Evolutionary conservation across 495 filamentous ascomycete species (phyloP), one percentile per base, ranked within the genome.

Genomic region (Aspergillus conjunctus): DNA sequence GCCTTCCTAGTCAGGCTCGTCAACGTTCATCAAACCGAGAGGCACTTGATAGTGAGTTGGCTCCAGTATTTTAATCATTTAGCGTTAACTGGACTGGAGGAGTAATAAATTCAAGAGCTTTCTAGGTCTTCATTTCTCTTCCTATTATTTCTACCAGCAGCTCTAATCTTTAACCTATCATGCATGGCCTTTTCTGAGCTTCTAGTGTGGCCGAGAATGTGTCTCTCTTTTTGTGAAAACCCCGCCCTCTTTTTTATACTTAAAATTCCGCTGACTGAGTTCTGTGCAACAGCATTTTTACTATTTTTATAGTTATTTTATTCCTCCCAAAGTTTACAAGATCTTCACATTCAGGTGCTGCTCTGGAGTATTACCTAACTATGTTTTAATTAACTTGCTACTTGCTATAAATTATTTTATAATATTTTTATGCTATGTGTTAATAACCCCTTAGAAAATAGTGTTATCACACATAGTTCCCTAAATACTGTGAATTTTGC

Each of bases 291-390:
- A 55, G 53, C 37, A 30, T 55, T 21, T 37, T 55, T 12, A 26
- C 15, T 18, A 17, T 44, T 20, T 8, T 55, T 11, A 15, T 37
- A 26, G 21, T 17, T 12, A 17, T 55, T 20, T 55, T 37, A 2
- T 55, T 55, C 20, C 53, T 45, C 53, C 53, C 53, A 14, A 17
- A 55, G 17, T 37, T 55, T 2, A 55, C 10, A 44, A 45, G 17
- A 9, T 55, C 4, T 15, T 22, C 11, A n/a, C 37, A 15, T 26
- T 15, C 4, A 55, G 20, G 17, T 17, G 22, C 37, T 44, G 37
- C 34, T 55, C 53, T 18, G 37, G 53, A 7, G 18, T 55, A 44
- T 55, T 37, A 20, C 17, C 37, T 20, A 12, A 55, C 37, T 55
- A 55, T 32, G 37, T 55, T 20, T 14, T 31, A 44, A 15, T 26